Base-by-base conservation (phyloP, 2,329 filamentous ascomycete species). In the Orbilia javanica region DNA sequence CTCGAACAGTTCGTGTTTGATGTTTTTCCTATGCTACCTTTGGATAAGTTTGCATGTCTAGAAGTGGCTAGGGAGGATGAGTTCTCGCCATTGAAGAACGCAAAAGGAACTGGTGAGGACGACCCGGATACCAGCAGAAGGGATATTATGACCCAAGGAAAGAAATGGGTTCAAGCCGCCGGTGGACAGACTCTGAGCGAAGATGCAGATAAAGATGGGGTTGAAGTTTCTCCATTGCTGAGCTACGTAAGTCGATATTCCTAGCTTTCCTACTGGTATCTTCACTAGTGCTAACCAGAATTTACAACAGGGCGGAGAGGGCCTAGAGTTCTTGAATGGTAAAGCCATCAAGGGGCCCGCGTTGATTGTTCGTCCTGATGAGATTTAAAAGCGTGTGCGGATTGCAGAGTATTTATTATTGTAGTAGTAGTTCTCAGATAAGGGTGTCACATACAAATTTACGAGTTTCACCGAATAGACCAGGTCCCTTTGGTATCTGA, bases 1-100 rank as follows among this genome's bases (percentile, higher is more conserved):
- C 89, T 99, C 44, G 96, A 99, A 88, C 96, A 98, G 85, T 99
- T 98, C 82, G 94, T 99, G 79, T 99, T 99, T 83, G 96, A 99
- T 84, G 96, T 97, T 83, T 99, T 99, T 88, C 94, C 95, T 79
- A 89, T 95, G 87, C 87, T 97, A 65, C 86, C 91, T 18, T 89
- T 99, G 80, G 88, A 91, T 81, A 94, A 96, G 86, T 99, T 99
- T 83, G 96, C 94, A 25, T 97, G 91, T 85, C 91, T 98, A 86
- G 96, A 99, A 86, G 96, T 99, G 65, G 93, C 91, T 85, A 93
- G 96, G 79, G 94, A 97, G 86, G 96, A 99, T 81, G 96, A 99
- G 86, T 99, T 99, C 87, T 97, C 94, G 29, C 96, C 96, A 3
- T 87, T 99, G 81, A 99, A 99, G 90, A 99, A 99, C 83, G 90